Conservation (phyloP, 768 basidiomycete species). For the Hebeloma cylindrosporum region DNA sequence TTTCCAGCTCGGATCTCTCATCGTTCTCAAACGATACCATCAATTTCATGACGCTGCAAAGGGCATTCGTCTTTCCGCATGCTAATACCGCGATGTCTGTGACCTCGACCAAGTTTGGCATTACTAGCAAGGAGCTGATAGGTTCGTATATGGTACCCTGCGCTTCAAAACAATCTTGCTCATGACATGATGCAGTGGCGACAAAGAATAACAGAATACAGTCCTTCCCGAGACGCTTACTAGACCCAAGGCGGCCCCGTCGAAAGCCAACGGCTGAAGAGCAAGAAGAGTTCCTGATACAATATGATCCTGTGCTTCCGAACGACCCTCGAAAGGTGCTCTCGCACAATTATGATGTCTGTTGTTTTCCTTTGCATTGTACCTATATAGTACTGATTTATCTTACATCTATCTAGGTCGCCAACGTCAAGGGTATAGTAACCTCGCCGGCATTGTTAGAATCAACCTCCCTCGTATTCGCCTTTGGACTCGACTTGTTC, state of each 20-base stretch:
- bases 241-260: constrained; percentile 83
- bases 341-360: constrained; percentile 50
- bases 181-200: constrained; percentile 54
- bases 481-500: constrained; percentile 89
- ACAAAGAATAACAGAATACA: constrained; percentile 73
- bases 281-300: constrained; percentile 80
- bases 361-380: not conserved
- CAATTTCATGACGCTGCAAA: constrained; percentile 59
- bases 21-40: constrained; percentile 50
- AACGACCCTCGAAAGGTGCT: constrained; percentile 61
- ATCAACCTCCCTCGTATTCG: constrained; percentile 87
- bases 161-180: not conserved
- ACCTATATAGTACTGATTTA: not conserved
- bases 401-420: constrained; percentile 46
- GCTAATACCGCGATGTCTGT: constrained; percentile 68
- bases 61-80: constrained; percentile 68
- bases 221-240: constrained; percentile 64
- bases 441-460: constrained; percentile 86
- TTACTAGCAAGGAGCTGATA: constrained; percentile 83
- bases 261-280: constrained; percentile 75
- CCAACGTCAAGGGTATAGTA: constrained; percentile 63
- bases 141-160: constrained; percentile 44
- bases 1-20: constrained; percentile 43
- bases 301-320: constrained; percentile 79
- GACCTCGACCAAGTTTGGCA: constrained; percentile 86